Evolutionary conservation across 805 yeast genomes (phyloP).

Genomic region (Candida maltosa): DNA sequence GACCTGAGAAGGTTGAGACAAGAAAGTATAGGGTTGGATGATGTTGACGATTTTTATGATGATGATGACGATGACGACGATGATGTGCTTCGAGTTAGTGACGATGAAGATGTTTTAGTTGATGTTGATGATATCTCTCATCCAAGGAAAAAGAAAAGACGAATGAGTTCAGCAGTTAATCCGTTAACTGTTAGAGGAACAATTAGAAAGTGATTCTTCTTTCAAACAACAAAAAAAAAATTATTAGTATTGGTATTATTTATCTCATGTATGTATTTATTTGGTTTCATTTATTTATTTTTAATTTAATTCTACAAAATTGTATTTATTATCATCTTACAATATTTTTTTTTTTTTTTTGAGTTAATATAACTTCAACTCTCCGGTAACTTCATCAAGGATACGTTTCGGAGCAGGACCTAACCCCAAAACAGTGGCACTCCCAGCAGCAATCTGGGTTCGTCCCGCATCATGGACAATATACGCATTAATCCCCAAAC

Average conservation of each 20-base stretch:
- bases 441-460: constrained; percentile 94
- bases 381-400: constrained; percentile 79
- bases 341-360: background rate
- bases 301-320: background rate
- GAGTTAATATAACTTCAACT: constrained; percentile 57
- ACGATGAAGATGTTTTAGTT: constrained; percentile 35
- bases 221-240: background rate
- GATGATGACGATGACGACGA: constrained; percentile 31
- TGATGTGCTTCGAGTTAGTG: constrained; percentile 31
- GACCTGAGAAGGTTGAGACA: constrained; percentile 31
- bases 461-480: constrained; percentile 95
- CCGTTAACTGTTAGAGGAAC: constrained; percentile 25
- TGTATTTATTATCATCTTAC: background rate
- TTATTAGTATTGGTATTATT: too few relatives aligned
- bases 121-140: constrained; percentile 32
- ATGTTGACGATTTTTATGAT: constrained; percentile 41
- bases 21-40: constrained; percentile 40
- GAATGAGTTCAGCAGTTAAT: constrained; percentile 43
- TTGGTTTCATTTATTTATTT: constrained; percentile 1
- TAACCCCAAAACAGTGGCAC: constrained; percentile 92
- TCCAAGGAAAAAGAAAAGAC: constrained; percentile 25
- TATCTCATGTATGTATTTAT: too few relatives aligned
- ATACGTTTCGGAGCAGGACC: constrained; percentile 93
- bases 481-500: constrained; percentile 72
- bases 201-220: constrained; percentile 8